Evolutionary conservation across 257 asterid genomes (phyloP), one percentile per base, ranked within the genome.

Genomic region (Scutellaria galericulata): DNA sequence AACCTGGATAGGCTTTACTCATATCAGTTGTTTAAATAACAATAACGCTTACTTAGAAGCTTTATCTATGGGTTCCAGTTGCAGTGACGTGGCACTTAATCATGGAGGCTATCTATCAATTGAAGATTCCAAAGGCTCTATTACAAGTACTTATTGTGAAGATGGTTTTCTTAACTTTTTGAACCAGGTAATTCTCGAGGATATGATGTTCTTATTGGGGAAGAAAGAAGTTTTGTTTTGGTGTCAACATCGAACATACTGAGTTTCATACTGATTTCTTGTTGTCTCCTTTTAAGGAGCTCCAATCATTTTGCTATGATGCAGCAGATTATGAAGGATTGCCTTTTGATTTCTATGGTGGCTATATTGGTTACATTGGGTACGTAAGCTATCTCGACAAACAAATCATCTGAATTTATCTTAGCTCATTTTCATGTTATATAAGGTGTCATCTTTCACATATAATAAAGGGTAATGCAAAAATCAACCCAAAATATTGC

Each of bases 291-390:
- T 81, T 59, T 64, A 88, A 95, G 99, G 98, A 95, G 82, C 96
- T 95, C 61, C 88, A 82, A 48, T 92, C 98, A 53, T 81, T 92
- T 80, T 71, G 81, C 74, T 90, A 86, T 41, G 94, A 95, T 74
- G 82, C 83, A 50, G 81, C 89, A 31, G 99, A 95, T 78, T 92
- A 85, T 48, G 87, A 95, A 79, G 97, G 94, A 75, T 75, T 95
- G 76, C 99, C 99, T 40, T 95, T 95, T 66, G 97, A 90, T 51
- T 95, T 92, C 75, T 89, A 76, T 47, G 97, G 99, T 74, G 99
- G 99, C 75, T 95, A 84, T 84, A 74, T 95, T 79, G 99, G 99
- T 56, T 95, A 95, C 82, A 81, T 92, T 6, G 99, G 99, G 98
- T 95, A 91, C 48, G 88, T 14, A 53, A 51, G 42, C 52, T 41